These are phyloP conservation scores for Ceratobasidium sp. DNA, from an alignment of 1,284 basidiomycete species.

Conservation along the genomic window DNA sequence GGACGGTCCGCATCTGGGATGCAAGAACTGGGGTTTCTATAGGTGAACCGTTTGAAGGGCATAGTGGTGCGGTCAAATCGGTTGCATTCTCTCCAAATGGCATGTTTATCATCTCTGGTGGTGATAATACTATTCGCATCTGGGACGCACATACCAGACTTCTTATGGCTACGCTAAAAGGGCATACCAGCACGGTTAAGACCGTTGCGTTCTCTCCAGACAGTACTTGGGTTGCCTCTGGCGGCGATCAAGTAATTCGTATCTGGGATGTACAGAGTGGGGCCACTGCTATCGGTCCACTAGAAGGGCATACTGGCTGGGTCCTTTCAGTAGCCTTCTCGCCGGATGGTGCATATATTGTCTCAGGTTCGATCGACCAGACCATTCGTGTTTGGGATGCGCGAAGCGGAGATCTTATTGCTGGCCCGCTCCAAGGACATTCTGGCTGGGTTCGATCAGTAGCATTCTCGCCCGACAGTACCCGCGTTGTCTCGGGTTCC, in stretches of 20 bases:
- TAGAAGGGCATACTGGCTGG: not conserved
- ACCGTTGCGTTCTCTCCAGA: not conserved
- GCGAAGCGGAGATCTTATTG: not conserved
- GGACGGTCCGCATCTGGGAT: conserved; percentile 9
- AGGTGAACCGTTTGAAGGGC: not conserved
- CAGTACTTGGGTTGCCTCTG: not conserved
- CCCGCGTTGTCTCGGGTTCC: too few species aligned
- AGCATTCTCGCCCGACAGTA: too few species aligned
- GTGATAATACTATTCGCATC: not conserved
- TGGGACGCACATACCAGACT: not conserved
- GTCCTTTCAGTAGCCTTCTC: not conserved
- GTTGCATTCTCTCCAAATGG: conserved; percentile 10
- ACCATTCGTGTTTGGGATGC: not conserved
- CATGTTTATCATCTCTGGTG: conserved; percentile 3
- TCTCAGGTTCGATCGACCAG: not conserved
- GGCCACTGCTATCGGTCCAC: not conserved
- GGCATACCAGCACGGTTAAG: not conserved
- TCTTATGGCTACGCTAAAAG: not conserved
- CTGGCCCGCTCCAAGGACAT: not conserved
- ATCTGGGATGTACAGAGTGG: not conserved
- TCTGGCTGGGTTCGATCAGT: not conserved
- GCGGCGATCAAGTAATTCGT: not conserved
- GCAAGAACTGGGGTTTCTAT: not conserved
- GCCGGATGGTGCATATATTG: not conserved
- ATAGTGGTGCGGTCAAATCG: not conserved